Evolutionary conservation across 2,329 filamentous ascomycete genomes (phyloP), one percentile per base, ranked within the genome.

Genomic region (Pseudogymnoascus pannorum): DNA sequence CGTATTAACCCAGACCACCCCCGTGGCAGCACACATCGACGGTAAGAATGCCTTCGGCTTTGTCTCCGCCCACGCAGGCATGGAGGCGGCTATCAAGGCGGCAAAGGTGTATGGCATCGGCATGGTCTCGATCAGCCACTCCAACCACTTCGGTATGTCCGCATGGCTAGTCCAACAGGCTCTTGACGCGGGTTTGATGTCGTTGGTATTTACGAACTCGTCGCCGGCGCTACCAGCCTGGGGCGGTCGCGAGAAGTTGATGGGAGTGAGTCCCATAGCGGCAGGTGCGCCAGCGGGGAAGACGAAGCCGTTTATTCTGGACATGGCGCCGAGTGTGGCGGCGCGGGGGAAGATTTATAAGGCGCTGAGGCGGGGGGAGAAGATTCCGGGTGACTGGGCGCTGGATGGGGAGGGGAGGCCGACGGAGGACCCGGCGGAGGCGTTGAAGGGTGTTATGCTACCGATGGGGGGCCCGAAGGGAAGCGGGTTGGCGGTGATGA

Each of bases 401-500:
- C 76, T 93, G 5, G 89, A 93, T 72, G 78, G 76, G 0, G 81
- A 92, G 14, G 89, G 90, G 0, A 76, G 77, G 11, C 79, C 75
- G n/a, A 91, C 89, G 0, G 83, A 88, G 61, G 88, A 94, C 67
- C 89, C 91, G 0, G 81, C 79, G 1, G 79, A 79, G 18, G 91
- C 90, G 0, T 75, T 94, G 8, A 82, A 84, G 33, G 89, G 89
- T 1, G 88, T 92, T 3, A 93, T 94, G 90, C 75, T 93, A 18
- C 89, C 90, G 0, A 92, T 94, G 87, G 89, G 89, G 2, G 90
- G 91, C 0, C 89, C 90, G 0, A 94, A 94, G 72, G 91, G 91
- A 0, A 89, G 87, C 2, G 91, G 82, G 0, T 72, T 94, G 40
- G 78, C 88, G 0, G 83, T 94, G 61, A 93, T 92, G 88, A 94